Base-by-base conservation (phyloP, 805 yeast species). In the Candida dajiaensis region DNA sequence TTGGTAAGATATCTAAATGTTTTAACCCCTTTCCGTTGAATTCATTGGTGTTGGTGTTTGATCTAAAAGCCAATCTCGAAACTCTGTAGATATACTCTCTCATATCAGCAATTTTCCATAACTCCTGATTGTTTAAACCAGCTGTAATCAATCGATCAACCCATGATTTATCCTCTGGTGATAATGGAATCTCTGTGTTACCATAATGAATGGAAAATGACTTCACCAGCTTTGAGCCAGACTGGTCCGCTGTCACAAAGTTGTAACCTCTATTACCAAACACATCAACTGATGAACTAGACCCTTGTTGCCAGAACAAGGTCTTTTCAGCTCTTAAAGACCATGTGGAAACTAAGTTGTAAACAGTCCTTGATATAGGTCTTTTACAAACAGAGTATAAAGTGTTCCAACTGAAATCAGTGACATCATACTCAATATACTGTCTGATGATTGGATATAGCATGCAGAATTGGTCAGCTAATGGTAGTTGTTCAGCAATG, bases 381-480 rank as follows among this genome's bases (percentile, higher is more conserved):
- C 74, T 73, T 46, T 83, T 81, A 41, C 84, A 72, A 53, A 86
- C 78, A 4, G 86, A 79, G 48, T 81, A 78, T 38, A 92, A 64
- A 2, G 80, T 71, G 15, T 81, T 77, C 78, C 89, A 81, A 1
- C 74, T 65, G 53, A 87, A 80, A 37, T 76, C 83, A 1, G 81
- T 69, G 1, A 90, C 74, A 54, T 92, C 97, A 59, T 88, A 83
- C 31, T 78, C 80, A 58, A 94, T 76, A 57, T 76, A 89, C 1
- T 88, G 83, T 49, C 87, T 73, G 11, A 94, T 74, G 31, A 87
- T 71, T 0, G 97, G 98, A 50, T 87, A 84, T 6, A 90, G 66
- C 61, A 89, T 74, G 57, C 98, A 92, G 55, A 84, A 88, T 11
- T 79, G 67, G 54, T 94, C 97, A 0, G 97, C 94, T 20, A 80